Evolutionary conservation across 345 rosid species (phyloP), one percentile per base, ranked within the genome.

Genomic region (Brassica cretica): DNA sequence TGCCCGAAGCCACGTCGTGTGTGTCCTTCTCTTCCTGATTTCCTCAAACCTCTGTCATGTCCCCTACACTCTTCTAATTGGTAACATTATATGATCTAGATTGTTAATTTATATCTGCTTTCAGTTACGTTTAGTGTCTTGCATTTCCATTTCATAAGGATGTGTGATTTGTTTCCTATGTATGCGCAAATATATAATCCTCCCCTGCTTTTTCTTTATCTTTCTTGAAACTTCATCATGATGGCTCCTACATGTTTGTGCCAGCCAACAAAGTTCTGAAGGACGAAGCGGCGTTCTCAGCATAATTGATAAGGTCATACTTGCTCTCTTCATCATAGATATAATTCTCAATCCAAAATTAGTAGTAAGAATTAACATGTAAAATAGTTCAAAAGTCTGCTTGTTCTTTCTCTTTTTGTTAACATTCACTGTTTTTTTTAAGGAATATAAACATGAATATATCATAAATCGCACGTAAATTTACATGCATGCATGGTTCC

Each of bases 1-100:
- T 93, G 97, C 61, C 95, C 97, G 0, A 90, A 87, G 78, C 97
- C 97, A 72, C 97, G 92, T 8, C 89, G 91, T 24, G 68, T 78
- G 29, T 83, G 82, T 58, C 71, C 87, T n/a, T 49, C 84, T 63
- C 18, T 84, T n/a, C 92, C 91, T 2, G 95, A 91, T 58, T 82
- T 89, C 69, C 88, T 93, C 77, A 86, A 78, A 68, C 91, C 90
- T 63, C 84, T 76, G 56, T 72, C 81, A 37, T 88, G 97, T 65
- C 71, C 74, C 84, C 79, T 88, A 8, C 95, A 91, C 85, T 46
- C 74, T 51, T 32, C 82, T 64, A 68, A 29, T 39, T 66, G 76
- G 76, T 77, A 64, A 30, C n/a, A 14, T 6, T 35, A 35, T 18
- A 39, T 77, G 3, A 4, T 25, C 19, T 65, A 55, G 0, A 0